Base-by-base conservation (phyloP, 495 filamentous ascomycete species). In the Penicillium taxi region DNA sequence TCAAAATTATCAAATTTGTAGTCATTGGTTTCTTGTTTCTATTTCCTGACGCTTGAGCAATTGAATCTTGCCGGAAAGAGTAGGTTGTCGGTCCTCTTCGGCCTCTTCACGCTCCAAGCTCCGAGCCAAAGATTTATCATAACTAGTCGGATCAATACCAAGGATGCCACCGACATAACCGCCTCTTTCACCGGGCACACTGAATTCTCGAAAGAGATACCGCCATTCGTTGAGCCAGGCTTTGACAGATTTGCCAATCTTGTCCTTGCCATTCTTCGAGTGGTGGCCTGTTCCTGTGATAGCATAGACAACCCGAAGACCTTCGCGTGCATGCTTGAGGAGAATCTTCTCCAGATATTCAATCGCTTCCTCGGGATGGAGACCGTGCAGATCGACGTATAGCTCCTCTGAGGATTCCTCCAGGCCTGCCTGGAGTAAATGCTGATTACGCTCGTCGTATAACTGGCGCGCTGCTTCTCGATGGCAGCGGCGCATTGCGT, bases 201-300 rank as follows among this genome's bases (percentile, higher is more conserved):
- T 88, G 59, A 99, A 99, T 61, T 99, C 93, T 24, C 89, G 82
- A 59, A 87, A 99, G 0, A 88, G 81, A 48, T 95, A 96, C 41
- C 83, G 80, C 88, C 88, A 94, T 50, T 96, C 90, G 49, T 90
- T 90, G 17, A 99, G 68, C 64, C 93, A 99, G 27, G 68, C 73
- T 35, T 90, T 80, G 44, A 99, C 77, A 6, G 88, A 86, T 66
- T 95, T 96, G 42, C 90, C 90, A 19, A 99, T 82, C 61, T 99
- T 99, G 57, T 99, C 93, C 59, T 96, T 96, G 45, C 91, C 91
- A 52, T 94, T 91, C 69, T 96, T 96, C 47, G 86, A 94, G 55
- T 96, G 93, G 50, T 99, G 93, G 7, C 90, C 90, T 5, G 91
- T 96, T 39, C 91, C 91, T 3, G 87, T 94, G 51, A 96, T 96